Evolutionary conservation across 177 flowering plant species (phyloP).

Genomic region (Vitis hybrid): DNA sequence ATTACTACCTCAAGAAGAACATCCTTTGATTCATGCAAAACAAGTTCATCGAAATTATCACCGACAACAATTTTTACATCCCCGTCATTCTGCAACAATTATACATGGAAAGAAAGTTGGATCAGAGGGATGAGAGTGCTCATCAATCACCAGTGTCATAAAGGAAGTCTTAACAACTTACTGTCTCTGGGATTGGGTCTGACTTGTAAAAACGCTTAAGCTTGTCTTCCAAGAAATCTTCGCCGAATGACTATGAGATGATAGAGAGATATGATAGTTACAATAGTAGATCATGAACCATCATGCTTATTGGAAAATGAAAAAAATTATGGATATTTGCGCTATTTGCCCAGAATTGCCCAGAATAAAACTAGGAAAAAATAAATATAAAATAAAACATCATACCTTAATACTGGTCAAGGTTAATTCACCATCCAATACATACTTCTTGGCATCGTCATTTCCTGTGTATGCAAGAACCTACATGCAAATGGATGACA

Average conservation of each 20-base stretch:
- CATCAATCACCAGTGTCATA: neutral
- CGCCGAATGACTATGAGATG: constrained; percentile 41
- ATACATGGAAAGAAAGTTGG: neutral
- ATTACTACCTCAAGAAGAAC: constrained; percentile 49
- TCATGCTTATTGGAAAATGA: neutral
- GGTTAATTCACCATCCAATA: constrained; percentile 42
- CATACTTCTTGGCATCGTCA: constrained; percentile 45
- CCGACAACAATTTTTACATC: constrained; percentile 67
- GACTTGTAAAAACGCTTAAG: constrained; percentile 63
- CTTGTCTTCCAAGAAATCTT: constrained; percentile 53
- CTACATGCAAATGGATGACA: constrained; percentile 23
- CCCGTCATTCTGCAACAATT: constrained; percentile 45
- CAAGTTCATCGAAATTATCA: constrained; percentile 57
- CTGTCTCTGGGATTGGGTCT: constrained; percentile 58
- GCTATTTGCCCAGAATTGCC: too few species aligned
- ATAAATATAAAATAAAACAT: neutral
- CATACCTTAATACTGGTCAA: constrained; percentile 49
- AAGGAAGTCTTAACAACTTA: constrained; percentile 22
- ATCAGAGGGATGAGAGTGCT: neutral
- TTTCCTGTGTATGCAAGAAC: constrained; percentile 47
- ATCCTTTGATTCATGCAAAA: constrained; percentile 68
- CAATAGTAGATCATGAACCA: too few species aligned
- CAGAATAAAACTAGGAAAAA: neutral
- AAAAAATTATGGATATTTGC: too few species aligned
- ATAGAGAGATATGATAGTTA: neutral